These are phyloP conservation scores for Thermothelomyces thermophilus DNA, from an alignment of 2,329 filamentous ascomycete genomes.

Conservation along the genomic window DNA sequence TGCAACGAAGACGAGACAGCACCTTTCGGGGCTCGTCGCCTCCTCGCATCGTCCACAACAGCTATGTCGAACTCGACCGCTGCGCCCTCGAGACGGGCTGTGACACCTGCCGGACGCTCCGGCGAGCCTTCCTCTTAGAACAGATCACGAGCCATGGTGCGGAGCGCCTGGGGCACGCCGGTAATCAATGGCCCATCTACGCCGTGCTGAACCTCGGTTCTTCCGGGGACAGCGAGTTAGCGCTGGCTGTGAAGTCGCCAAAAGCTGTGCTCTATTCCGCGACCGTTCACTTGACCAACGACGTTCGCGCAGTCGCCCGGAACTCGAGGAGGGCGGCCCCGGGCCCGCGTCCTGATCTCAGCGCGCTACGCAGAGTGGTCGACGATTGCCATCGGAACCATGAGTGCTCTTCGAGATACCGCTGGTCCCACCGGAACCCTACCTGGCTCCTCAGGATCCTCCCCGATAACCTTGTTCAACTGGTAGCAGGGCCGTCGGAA, in stretches of 20 bases:
- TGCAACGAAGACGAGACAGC: slow-evolving; percentile 17
- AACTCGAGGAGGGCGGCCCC: slow-evolving; percentile 5
- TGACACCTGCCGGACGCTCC: slow-evolving; percentile 22
- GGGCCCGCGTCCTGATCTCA: slow-evolving; percentile 17
- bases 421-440: slow-evolving; percentile 25
- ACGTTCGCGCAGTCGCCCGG: neutral
- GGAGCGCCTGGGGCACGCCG: slow-evolving; percentile 12
- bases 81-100: slow-evolving; percentile 18
- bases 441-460: slow-evolving; percentile 25
- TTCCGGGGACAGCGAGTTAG: slow-evolving; percentile 13
- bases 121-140: slow-evolving; percentile 22
- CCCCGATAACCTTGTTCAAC: slow-evolving; percentile 10
- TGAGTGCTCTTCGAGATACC: slow-evolving; percentile 23
- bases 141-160: slow-evolving; percentile 21
- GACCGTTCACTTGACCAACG: slow-evolving; percentile 13
- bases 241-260: slow-evolving; percentile 15
- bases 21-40: slow-evolving; percentile 18
- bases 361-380: slow-evolving; percentile 19
- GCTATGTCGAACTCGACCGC: slow-evolving; percentile 21
- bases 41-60: slow-evolving; percentile 18
- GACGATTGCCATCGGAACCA: slow-evolving; percentile 22
- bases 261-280: slow-evolving; percentile 14
- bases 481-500: slow-evolving; percentile 14
- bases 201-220: slow-evolving; percentile 15
- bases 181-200: slow-evolving; percentile 19